These are phyloP conservation scores for Monilinia laxa DNA, from an alignment of 2,329 filamentous ascomycete genomes.

Conservation along the genomic window DNA sequence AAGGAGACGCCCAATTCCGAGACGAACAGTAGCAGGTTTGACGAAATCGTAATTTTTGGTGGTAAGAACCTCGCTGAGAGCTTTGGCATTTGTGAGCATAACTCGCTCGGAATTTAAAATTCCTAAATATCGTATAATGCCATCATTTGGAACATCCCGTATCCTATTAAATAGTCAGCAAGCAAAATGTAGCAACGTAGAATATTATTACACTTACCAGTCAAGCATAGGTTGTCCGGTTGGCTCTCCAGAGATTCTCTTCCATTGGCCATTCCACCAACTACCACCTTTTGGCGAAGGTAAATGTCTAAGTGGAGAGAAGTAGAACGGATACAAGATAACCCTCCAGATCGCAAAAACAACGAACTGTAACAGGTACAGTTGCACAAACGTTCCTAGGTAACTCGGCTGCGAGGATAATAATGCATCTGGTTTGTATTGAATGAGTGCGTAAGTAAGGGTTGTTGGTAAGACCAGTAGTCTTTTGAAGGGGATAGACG, in stretches of 20 bases:
- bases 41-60: slow-evolving; percentile 68
- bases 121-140: slow-evolving; percentile 65
- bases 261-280: slow-evolving; percentile 49
- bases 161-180: slow-evolving; percentile 46
- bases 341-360: slow-evolving; percentile 44
- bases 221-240: slow-evolving; percentile 43
- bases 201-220: slow-evolving; percentile 37
- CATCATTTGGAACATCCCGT: slow-evolving; percentile 62
- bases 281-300: slow-evolving; percentile 49
- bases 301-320: slow-evolving; percentile 58
- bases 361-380: slow-evolving; percentile 44
- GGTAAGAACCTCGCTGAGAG: slow-evolving; percentile 67
- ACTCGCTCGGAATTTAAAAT: slow-evolving; percentile 63
- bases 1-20: slow-evolving; percentile 60
- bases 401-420: slow-evolving; percentile 37
- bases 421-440: slow-evolving; percentile 32
- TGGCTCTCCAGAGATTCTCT: slow-evolving; percentile 42
- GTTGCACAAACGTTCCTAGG: slow-evolving; percentile 43
- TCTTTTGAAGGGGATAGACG: slow-evolving; percentile 33
- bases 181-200: background rate
- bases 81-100: slow-evolving; percentile 61
- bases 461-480: slow-evolving; percentile 32
- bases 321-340: slow-evolving; percentile 56
- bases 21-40: slow-evolving; percentile 58
- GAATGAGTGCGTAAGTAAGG: slow-evolving; percentile 31